These are phyloP conservation scores for Globisporangium emineosum DNA, from an alignment of 352 stramenopile species.

Conservation along the genomic window DNA sequence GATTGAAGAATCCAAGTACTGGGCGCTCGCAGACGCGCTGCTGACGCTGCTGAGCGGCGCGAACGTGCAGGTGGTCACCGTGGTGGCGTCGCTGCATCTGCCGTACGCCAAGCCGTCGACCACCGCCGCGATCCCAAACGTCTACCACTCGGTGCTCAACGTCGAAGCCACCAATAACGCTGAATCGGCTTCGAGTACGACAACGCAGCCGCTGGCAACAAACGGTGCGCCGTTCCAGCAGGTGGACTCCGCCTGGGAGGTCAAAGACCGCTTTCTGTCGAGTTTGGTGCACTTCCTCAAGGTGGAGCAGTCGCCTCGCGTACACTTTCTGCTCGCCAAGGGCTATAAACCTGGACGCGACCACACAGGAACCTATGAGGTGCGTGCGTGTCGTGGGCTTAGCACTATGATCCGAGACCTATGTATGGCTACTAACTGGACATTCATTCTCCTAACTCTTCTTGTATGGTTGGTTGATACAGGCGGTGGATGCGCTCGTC, in stretches of 20 bases:
- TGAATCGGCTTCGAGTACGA: neutral
- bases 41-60: constrained; percentile 30
- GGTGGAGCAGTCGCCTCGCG: constrained; percentile 43
- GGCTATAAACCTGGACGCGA: constrained; percentile 61
- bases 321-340: constrained; percentile 57
- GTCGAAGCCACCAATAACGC: neutral
- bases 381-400: too few species aligned
- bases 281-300: constrained; percentile 50
- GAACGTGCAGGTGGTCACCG: constrained; percentile 35
- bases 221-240: constrained; percentile 7
- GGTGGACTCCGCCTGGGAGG: constrained; percentile 42
- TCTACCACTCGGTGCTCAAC: constrained; percentile 41
- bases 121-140: constrained; percentile 24
- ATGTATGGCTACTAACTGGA: too few species aligned
- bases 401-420: too few species aligned
- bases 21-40: constrained; percentile 47
- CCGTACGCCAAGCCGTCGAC: constrained; percentile 45
- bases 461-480: neutral
- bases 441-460: too few species aligned
- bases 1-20: constrained; percentile 25
- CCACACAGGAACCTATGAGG: constrained; percentile 43
- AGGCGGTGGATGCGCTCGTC: constrained; percentile 39
- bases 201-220: constrained; percentile 1
- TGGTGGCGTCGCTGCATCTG: constrained; percentile 54
- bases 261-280: constrained; percentile 53